Conservation (phyloP, 2,329 filamentous ascomycete genomes). For the Trichoderma sp. region DNA sequence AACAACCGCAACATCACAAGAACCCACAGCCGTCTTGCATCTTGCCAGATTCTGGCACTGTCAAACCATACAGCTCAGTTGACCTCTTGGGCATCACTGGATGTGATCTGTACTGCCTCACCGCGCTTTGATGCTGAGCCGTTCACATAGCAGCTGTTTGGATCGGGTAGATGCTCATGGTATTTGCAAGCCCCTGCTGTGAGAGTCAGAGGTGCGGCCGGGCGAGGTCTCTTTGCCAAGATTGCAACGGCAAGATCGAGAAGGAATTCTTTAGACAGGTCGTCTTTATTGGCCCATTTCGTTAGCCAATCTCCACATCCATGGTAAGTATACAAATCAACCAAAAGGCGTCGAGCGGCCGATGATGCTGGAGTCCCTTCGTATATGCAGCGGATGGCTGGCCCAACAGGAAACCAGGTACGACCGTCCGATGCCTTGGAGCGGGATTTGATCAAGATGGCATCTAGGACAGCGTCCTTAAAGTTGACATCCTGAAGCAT, state of each 20-base stretch:
- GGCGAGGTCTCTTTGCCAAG: neutral
- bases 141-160: neutral
- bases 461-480: constrained; percentile 20
- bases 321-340: constrained; percentile 10
- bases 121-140: neutral
- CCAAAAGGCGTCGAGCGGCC: constrained; percentile 3
- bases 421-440: neutral
- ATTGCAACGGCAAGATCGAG: neutral
- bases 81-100: neutral
- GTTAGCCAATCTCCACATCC: constrained; percentile 1
- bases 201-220: neutral
- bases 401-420: constrained; percentile 12
- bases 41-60: neutral
- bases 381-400: constrained; percentile 11
- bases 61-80: neutral
- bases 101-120: neutral
- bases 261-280: constrained; percentile 16
- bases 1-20: neutral
- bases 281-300: neutral
- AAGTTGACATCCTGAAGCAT: constrained; percentile 21
- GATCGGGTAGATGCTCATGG: neutral
- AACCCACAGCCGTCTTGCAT: neutral
- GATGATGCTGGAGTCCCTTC: constrained; percentile 9
- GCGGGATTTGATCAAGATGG: constrained; percentile 16
- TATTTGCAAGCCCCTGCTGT: neutral